Percentiles rank a stretch among this genome's conserved stretches.
Conservation (phyloP, 768 basidiomycete species). For the Asterophora lycoperdoides region DNA sequence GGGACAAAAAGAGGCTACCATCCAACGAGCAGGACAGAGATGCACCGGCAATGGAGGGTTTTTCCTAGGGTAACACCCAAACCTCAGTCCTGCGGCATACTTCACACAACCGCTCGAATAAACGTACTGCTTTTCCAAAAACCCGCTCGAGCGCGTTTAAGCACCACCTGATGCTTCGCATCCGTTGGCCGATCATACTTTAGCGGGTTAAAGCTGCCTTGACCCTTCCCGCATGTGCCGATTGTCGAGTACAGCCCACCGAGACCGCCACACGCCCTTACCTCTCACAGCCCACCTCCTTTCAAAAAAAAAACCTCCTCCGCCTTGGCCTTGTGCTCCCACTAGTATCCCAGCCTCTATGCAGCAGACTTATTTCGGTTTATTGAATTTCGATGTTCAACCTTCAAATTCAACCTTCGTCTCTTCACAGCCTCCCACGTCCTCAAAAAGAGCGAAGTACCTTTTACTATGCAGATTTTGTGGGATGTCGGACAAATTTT, state of each 20-base stretch:
- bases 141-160: constrained; percentile 10
- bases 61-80: background rate
- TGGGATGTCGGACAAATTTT: no score
- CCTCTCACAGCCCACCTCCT: constrained; percentile 10
- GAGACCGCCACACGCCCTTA: constrained; percentile 9
- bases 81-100: background rate
- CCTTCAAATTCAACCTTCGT: no score
- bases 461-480: no score
- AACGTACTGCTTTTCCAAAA: constrained; percentile 8
- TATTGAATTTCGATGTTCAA: no score
- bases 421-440: no score
- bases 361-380: no score
- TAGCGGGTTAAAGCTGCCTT: constrained; percentile 10
- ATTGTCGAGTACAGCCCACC: constrained; percentile 3
- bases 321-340: no score
- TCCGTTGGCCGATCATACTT: constrained; percentile 13
- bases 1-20: no score
- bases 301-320: no score
- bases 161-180: constrained; percentile 11
- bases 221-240: background rate
- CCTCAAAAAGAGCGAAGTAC: no score
- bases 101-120: background rate
- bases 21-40: background rate
- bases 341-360: no score
- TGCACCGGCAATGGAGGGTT: constrained; percentile 6